These are phyloP conservation scores for Lyophyllum decastes DNA, from an alignment of 768 basidiomycete species.

Conservation along the genomic window DNA sequence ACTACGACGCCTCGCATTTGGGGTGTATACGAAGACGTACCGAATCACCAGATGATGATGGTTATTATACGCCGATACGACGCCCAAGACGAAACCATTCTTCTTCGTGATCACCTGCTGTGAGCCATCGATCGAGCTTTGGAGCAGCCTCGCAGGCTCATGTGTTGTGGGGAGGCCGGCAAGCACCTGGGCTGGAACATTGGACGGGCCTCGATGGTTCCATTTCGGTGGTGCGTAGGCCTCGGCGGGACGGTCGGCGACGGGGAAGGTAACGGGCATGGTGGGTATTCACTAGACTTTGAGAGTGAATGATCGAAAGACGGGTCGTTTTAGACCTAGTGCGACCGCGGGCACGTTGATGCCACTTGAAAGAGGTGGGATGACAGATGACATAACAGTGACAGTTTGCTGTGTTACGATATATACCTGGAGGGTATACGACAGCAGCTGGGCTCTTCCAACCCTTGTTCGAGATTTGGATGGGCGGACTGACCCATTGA, in stretches of 20 bases:
- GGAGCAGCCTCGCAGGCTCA: not conserved
- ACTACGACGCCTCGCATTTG: not conserved
- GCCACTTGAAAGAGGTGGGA: not conserved
- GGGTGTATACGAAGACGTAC: not conserved
- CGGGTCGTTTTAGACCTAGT: no score
- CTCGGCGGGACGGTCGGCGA: not conserved
- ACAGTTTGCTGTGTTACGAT: not conserved
- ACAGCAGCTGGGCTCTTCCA: no score
- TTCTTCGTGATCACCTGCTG: not conserved
- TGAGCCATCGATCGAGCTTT: not conserved
- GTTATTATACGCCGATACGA: not conserved
- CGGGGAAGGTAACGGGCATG: slow-evolving; percentile 2
- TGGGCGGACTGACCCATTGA: no score
- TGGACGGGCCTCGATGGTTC: not conserved
- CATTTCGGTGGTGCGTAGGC: not conserved
- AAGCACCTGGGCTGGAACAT: not conserved
- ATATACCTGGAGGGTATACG: no score
- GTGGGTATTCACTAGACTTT: no score
- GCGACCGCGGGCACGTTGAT: no score
- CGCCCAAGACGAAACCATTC: not conserved
- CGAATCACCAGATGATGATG: slow-evolving; percentile 1
- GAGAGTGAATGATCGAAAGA: no score
- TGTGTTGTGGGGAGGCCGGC: not conserved
- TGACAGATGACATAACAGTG: not conserved
- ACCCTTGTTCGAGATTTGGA: no score